These are phyloP conservation scores for Colletotrichum abscissum DNA, from an alignment of 2,329 filamentous ascomycete species.

Conservation along the genomic window DNA sequence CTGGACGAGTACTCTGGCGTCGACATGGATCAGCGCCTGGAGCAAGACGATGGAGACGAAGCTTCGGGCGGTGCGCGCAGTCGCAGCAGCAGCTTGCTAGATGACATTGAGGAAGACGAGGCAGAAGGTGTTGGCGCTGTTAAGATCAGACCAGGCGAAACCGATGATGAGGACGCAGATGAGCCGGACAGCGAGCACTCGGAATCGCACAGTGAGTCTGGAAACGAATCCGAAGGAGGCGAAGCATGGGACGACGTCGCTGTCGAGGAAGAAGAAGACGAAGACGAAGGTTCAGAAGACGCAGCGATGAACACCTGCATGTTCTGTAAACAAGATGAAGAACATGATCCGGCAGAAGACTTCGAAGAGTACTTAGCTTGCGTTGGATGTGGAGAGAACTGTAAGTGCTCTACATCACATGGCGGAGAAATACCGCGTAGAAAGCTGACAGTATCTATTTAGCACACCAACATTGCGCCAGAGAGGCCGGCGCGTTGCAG, in stretches of 20 bases:
- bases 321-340: conserved; percentile 86
- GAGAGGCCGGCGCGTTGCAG: conserved; percentile 68
- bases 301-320: conserved; percentile 64
- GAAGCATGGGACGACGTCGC: conserved; percentile 69
- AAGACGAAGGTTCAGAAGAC: conserved; percentile 64
- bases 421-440: background rate
- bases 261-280: conserved; percentile 66
- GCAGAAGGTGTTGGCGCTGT: conserved; percentile 68
- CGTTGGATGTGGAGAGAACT: conserved; percentile 81
- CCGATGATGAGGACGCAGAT: conserved; percentile 56
- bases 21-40: conserved; percentile 49
- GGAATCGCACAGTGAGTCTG: conserved; percentile 60
- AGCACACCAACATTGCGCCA: conserved; percentile 94
- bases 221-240: conserved; percentile 66
- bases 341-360: conserved; percentile 83
- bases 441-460: conserved; percentile 55
- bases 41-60: conserved; percentile 43
- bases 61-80: conserved; percentile 19
- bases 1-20: conserved; percentile 50
- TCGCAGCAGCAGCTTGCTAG: conserved; percentile 24
- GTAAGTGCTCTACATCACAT: conserved; percentile 64
- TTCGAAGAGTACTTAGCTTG: conserved; percentile 85
- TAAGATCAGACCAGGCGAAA: conserved; percentile 65
- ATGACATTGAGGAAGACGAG: conserved; percentile 45
- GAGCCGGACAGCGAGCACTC: conserved; percentile 55